Base-by-base conservation (phyloP, 2,329 filamentous ascomycete genomes). In the Talaromyces sp. region DNA sequence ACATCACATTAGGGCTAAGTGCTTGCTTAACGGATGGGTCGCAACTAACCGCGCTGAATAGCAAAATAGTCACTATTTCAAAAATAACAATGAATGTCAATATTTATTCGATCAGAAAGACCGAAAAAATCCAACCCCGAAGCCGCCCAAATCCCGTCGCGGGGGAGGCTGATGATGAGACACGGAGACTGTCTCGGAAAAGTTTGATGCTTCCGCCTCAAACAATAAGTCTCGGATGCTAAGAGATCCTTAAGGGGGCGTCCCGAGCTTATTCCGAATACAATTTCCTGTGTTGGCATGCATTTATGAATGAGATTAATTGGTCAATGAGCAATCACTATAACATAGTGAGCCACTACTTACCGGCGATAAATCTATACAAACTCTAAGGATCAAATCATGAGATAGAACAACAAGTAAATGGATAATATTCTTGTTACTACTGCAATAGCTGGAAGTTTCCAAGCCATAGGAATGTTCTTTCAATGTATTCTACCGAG, bases 201-300 rank as follows among this genome's bases (percentile, higher is more conserved):
- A 41, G 59, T 61, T 61, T 61, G 59, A 61, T 37, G 19, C 58
- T 60, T 43, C 37, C 37, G 37, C 35, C 56, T 59, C 56, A 59
- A 45, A 59, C 56, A 59, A 14, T 54, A 54, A 14, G 5, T 14
- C 33, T 24, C 33, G 19, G 5, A 35, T 13, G 22, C 33, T 24
- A 56, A 56, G 31, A 9, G 10, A 35, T 39, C 10, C 3, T 3
- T 2, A 14, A 2, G 13, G 11, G 11, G 52, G 10, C 8, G 7
- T 56, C 10, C 52, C 52, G 52, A 37, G 11, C 33, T 8, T 14
- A 39, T 22, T 22, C n/a, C n/a, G 33, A 9, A 9, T 22, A 3
- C 10, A 11, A 7, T 37, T 56, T 13, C 9, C 35, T 54, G 5
- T 19, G 10, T 6, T 14, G 8, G 24, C 16, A 54, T 19, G 4